Evolutionary conservation across 1,284 basidiomycete genomes (phyloP).

Genomic region (Naganishia cerealis): DNA sequence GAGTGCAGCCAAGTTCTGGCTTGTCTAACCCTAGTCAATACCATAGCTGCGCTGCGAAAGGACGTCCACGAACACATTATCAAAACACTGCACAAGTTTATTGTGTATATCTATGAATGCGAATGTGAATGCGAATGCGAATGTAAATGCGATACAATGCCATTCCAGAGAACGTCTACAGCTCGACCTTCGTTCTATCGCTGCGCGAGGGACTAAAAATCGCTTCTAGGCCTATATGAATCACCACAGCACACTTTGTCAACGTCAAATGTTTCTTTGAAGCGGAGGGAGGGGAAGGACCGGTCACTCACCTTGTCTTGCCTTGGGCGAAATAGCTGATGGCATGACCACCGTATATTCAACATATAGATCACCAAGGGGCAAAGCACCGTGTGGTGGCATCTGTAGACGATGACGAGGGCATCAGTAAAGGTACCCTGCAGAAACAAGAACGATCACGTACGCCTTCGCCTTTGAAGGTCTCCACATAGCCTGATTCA

Average conservation of each 20-base stretch:
- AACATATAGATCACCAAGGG: conserved; percentile 79
- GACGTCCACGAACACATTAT: too few relatives aligned
- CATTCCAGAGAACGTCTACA: not conserved
- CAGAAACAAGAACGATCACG: conserved; percentile 31
- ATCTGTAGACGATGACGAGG: conserved; percentile 56
- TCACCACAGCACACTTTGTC: not conserved
- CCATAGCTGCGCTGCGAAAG: too few relatives aligned
- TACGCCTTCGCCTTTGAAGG: conserved; percentile 75
- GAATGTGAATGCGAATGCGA: not conserved
- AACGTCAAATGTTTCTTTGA: not conserved
- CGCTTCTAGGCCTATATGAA: conserved; percentile 15
- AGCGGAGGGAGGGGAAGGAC: not conserved
- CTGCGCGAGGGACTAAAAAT: conserved; percentile 15
- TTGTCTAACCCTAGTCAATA: too few relatives aligned
- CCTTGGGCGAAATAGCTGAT: conserved; percentile 63
- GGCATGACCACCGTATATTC: conserved; percentile 90
- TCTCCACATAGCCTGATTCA: conserved; percentile 65
- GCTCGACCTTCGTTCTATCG: conserved; percentile 19
- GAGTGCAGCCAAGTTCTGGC: not conserved
- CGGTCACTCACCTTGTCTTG: conserved; percentile 63
- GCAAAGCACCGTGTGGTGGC: conserved; percentile 67
- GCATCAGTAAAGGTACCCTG: not conserved
- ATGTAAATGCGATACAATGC: conserved; percentile 11
- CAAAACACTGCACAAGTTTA: not conserved
- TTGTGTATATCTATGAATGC: not conserved